These are phyloP conservation scores for Boletus vermiculosoides DNA, from an alignment of 768 basidiomycete genomes.

Conservation along the genomic window DNA sequence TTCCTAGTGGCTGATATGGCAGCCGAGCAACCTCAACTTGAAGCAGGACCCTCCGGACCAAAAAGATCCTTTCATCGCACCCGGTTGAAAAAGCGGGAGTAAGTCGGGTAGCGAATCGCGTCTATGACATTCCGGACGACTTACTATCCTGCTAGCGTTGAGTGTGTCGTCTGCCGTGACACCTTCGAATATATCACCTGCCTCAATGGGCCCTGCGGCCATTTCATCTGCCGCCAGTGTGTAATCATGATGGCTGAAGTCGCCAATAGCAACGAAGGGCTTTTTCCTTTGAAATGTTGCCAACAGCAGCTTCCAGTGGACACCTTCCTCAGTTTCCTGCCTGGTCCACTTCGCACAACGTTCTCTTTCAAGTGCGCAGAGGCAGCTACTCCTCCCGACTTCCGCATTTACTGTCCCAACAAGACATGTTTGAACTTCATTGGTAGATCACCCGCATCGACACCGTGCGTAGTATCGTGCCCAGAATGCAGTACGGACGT, in stretches of 20 bases:
- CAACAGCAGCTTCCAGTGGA: constrained; percentile 35
- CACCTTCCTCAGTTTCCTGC: constrained; percentile 33
- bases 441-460: constrained; percentile 35
- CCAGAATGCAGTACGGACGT: constrained; percentile 38
- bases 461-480: constrained; percentile 34
- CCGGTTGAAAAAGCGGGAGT: not conserved
- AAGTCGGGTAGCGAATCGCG: not conserved
- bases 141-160: constrained; percentile 14
- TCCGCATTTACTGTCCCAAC: constrained; percentile 51
- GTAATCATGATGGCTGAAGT: constrained; percentile 40
- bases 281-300: constrained; percentile 55
- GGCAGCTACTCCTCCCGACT: constrained; percentile 39
- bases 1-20: constrained; percentile 7
- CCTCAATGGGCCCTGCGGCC: constrained; percentile 43
- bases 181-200: constrained; percentile 14
- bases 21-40: not conserved
- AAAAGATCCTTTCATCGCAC: not conserved
- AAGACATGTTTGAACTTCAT: constrained; percentile 53
- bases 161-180: constrained; percentile 45
- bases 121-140: not conserved
- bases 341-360: constrained; percentile 22
- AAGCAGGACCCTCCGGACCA: not conserved
- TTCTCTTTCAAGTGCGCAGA: constrained; percentile 48
- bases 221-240: constrained; percentile 50
- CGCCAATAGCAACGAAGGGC: constrained; percentile 46